Percentiles rank a stretch among this genome's conserved stretches.
Conservation (phyloP, 768 basidiomycete species). For the Sporobolomyces phaffii region DNA sequence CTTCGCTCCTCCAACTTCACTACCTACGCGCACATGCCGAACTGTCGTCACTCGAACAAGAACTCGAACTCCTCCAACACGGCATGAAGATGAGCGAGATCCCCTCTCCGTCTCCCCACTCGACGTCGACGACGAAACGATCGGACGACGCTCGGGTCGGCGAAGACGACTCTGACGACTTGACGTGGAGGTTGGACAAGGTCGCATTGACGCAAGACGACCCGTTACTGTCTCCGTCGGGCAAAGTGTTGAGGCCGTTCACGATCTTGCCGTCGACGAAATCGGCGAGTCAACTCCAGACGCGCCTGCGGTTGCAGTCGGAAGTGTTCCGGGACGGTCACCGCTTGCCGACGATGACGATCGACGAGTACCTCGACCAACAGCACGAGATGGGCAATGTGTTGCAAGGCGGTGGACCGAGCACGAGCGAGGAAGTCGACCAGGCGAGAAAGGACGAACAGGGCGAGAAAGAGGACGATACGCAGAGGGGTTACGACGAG, state of each 20-base stretch:
- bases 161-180: constrained; percentile 60
- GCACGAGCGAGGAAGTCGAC: constrained; percentile 36
- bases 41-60: constrained; percentile 35
- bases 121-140: constrained; percentile 53
- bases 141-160: constrained; percentile 51
- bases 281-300: constrained; percentile 49
- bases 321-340: constrained; percentile 81
- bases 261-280: constrained; percentile 71
- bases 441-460: constrained; percentile 48
- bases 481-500: constrained; percentile 67
- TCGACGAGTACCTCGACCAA: constrained; percentile 87
- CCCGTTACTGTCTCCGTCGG: constrained; percentile 23
- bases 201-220: neutral
- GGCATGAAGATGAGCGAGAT: constrained; percentile 58
- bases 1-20: constrained; percentile 35
- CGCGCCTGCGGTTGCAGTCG: constrained; percentile 62
- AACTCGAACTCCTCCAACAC: constrained; percentile 52
- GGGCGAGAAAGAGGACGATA: constrained; percentile 53
- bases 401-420: constrained; percentile 79
- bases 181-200: constrained; percentile 40
- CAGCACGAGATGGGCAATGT: constrained; percentile 79
- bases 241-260: constrained; percentile 80
- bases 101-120: constrained; percentile 50
- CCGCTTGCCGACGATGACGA: constrained; percentile 85
- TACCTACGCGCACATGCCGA: constrained; percentile 40